These are phyloP conservation scores for Zangia roseola DNA, from an alignment of 768 basidiomycete genomes.

Conservation along the genomic window DNA sequence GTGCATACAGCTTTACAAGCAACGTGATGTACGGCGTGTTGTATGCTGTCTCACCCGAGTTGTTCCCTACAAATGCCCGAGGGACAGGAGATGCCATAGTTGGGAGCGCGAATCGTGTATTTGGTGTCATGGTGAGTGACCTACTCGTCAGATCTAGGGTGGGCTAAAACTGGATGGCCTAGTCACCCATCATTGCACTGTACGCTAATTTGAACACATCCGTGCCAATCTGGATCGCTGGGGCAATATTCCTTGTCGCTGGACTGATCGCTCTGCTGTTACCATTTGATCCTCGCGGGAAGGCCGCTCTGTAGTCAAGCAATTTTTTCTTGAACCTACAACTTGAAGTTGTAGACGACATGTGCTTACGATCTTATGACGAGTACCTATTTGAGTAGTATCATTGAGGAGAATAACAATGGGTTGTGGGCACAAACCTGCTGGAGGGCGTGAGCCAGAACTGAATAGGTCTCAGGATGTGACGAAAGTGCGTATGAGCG, in stretches of 20 bases:
- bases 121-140: conserved; percentile 58
- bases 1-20: conserved; percentile 63
- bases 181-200: conserved; percentile 68
- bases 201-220: conserved; percentile 62
- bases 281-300: conserved; percentile 72
- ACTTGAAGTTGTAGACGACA: too few relatives aligned
- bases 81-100: conserved; percentile 70
- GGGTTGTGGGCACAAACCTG: too few relatives aligned
- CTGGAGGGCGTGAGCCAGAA: too few relatives aligned
- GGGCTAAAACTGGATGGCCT: background rate
- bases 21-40: conserved; percentile 76
- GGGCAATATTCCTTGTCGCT: conserved; percentile 57
- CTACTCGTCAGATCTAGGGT: background rate
- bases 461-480: too few relatives aligned
- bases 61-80: conserved; percentile 69
- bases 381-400: too few relatives aligned
- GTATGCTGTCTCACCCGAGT: conserved; percentile 69
- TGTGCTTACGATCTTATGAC: too few relatives aligned
- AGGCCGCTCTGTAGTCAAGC: conserved; percentile 52
- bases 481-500: too few relatives aligned
- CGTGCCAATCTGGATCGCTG: conserved; percentile 71
- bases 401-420: too few relatives aligned
- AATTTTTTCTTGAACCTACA: too few relatives aligned
- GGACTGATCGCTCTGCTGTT: conserved; percentile 59
- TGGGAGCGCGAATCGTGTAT: conserved; percentile 57